Evolutionary conservation across 352 stramenopile species (phyloP).

Genomic region (Pythium phragmitis): DNA sequence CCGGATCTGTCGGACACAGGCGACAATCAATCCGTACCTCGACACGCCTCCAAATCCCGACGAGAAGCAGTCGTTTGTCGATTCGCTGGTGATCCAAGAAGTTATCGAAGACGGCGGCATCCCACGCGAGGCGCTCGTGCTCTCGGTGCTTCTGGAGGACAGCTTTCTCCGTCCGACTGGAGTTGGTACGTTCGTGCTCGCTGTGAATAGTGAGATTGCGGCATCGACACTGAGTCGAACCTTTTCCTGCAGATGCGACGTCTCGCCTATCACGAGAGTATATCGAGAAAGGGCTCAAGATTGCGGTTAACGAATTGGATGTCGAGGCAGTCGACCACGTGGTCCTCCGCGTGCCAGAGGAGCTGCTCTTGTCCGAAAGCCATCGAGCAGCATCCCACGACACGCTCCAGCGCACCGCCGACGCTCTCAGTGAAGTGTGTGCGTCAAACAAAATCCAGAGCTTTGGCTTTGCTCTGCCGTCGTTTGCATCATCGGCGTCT

Average conservation of each 20-base stretch:
- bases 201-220: background rate
- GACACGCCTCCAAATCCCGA: slow-evolving; percentile 18
- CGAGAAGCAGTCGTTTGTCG: slow-evolving; percentile 64
- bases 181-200: background rate
- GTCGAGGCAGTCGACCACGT: slow-evolving; percentile 70
- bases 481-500: slow-evolving; percentile 12
- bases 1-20: slow-evolving; percentile 18
- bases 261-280: slow-evolving; percentile 39
- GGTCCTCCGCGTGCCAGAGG: slow-evolving; percentile 58
- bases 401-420: slow-evolving; percentile 32
- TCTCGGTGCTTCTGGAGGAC: slow-evolving; percentile 59
- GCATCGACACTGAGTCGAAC: background rate
- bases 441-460: slow-evolving; percentile 50
- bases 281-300: slow-evolving; percentile 48
- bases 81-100: slow-evolving; percentile 69
- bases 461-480: slow-evolving; percentile 54
- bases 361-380: slow-evolving; percentile 28
- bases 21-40: slow-evolving; percentile 49
- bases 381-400: slow-evolving; percentile 30
- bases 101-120: slow-evolving; percentile 57
- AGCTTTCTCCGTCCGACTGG: slow-evolving; percentile 36
- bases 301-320: slow-evolving; percentile 47
- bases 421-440: slow-evolving; percentile 43
- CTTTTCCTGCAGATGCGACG: slow-evolving; percentile 23
- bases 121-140: slow-evolving; percentile 56